A percentile compares a stretch with the other conserved stretches of the same genome.
Conservation (phyloP, 805 yeast genomes). For the Candida pseudoglaebosa region DNA sequence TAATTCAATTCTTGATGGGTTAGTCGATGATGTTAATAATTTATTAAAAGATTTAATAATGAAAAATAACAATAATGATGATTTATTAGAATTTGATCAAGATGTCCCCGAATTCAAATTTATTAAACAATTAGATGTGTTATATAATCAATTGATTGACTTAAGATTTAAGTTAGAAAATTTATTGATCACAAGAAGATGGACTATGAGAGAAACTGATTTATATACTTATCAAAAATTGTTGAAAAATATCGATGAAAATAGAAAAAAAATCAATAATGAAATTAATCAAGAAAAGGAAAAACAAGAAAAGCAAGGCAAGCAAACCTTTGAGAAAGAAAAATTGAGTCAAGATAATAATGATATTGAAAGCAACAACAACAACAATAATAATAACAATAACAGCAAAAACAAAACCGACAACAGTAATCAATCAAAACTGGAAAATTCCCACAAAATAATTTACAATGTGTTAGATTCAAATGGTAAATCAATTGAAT, state of each 20-base stretch:
- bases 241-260: conserved; percentile 69
- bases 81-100: conserved; percentile 15
- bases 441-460: too few species aligned
- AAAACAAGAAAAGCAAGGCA: neutral
- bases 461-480: too few species aligned
- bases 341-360: neutral
- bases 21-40: conserved; percentile 80
- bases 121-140: conserved; percentile 35
- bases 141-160: conserved; percentile 60
- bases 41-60: conserved; percentile 53
- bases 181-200: conserved; percentile 84
- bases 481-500: neutral
- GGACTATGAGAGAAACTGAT: conserved; percentile 98
- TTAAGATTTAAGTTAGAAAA: conserved; percentile 76
- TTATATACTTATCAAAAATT: conserved; percentile 76
- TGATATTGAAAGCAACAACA: neutral
- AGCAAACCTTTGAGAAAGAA: neutral
- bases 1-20: conserved; percentile 58
- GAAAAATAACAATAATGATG: conserved; percentile 9
- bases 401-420: too few species aligned
- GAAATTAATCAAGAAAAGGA: conserved; percentile 4
- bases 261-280: conserved; percentile 46
- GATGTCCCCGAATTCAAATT: conserved; percentile 8
- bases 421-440: too few species aligned
- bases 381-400: neutral